phyloP scores from a whole-genome alignment of 176 grass and related monocot species.

The Rhynchospora pubera region DNA sequence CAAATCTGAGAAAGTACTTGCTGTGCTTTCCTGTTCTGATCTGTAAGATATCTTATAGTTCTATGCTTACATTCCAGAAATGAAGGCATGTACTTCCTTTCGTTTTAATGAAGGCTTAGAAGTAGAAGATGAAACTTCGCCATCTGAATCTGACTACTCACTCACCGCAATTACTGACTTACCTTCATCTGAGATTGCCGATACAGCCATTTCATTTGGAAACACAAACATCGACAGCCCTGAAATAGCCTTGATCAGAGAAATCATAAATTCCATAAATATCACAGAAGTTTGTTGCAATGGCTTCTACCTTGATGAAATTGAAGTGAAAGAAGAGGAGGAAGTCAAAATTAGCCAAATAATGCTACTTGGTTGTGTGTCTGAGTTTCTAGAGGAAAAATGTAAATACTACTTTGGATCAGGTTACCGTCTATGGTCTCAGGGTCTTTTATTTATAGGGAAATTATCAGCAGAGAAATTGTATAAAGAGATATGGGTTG shows the following conservation, averaged over 20 bases:
- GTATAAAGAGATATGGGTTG: slow-evolving; percentile 56
- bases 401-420: slow-evolving; percentile 54
- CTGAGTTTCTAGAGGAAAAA: slow-evolving; percentile 59
- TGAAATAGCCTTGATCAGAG: slow-evolving; percentile 59
- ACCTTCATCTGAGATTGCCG: slow-evolving; percentile 48
- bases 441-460: slow-evolving; percentile 41
- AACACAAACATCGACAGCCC: slow-evolving; percentile 19
- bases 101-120: slow-evolving; percentile 39
- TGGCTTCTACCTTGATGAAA: slow-evolving; percentile 44
- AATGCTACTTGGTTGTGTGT: slow-evolving; percentile 68
- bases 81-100: slow-evolving; percentile 35
- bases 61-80: slow-evolving; percentile 41
- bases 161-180: slow-evolving; percentile 40
- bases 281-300: slow-evolving; percentile 26
- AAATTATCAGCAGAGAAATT: slow-evolving; percentile 52
- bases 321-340: slow-evolving; percentile 45
- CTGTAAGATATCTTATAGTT: not conserved
- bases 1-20: not conserved
- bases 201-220: slow-evolving; percentile 27
- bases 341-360: slow-evolving; percentile 32
- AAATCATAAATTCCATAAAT: slow-evolving; percentile 41
- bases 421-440: slow-evolving; percentile 63
- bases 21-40: not conserved
- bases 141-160: slow-evolving; percentile 56
- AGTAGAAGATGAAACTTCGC: slow-evolving; percentile 38